Base-by-base conservation (phyloP, 176 grass and related monocot species). In the Eleusine indica region DNA sequence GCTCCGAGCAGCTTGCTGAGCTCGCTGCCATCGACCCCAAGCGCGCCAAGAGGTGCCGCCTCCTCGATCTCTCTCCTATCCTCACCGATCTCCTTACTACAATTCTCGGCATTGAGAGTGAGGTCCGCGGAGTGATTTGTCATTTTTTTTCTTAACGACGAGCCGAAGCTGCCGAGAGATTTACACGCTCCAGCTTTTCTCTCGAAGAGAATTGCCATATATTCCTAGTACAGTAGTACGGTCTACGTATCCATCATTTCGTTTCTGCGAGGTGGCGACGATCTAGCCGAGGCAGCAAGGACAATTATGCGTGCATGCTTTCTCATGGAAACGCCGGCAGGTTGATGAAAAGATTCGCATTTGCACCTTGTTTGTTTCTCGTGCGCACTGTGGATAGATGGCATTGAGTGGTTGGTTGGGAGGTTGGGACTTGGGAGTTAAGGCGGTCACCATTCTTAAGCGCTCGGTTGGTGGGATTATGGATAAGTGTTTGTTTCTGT, bases 21-120 rank as follows among this genome's bases (percentile, higher is more conserved):
- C 87, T 99, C 4, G 80, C 91, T 3, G 85, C 97, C 58, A 93
- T 94, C 74, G 97, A 99, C 73, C 97, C 97, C 19, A 99, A 99
- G 86, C 89, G 91, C 32, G 97, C 91, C 68, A 99, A 99, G 86
- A 99, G 97, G 97, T 96, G 3, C 76, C 1, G 39, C 58, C 18
- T 28, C 80, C 22, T 68, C 10, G 9, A 71, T 62, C 75, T 69
- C 70, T 9, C 68, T 9, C 14, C 41, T 9, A 7, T 8, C 13
- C 48, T 6, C 25, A 49, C 63, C 32, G 22, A 44, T 53, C 35
- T n/a, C 11, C 18, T 71, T 35, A 32, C 1, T 39, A 3, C 5
- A 4, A 32, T 79, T 17, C 66, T 65, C 39, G 40, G 7, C 63
- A 67, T 80, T 47, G 70, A 64, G 43, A 30, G 19, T 8, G 19